Evolutionary conservation across 192 early-diverging fungal species (phyloP).

Genomic region (Gigaspora rosea): DNA sequence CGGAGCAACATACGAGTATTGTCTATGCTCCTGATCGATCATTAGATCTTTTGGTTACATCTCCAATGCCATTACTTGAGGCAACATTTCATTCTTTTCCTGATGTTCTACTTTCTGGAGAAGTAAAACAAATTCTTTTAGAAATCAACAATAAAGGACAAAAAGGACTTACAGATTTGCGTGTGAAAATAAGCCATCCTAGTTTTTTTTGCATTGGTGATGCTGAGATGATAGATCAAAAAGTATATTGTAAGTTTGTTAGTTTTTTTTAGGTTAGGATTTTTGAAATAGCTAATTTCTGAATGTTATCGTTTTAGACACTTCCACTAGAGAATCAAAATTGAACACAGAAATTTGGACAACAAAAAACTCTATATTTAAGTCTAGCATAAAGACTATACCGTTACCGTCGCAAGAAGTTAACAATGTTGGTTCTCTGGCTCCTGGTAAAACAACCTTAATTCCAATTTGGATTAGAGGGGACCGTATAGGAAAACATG

Average conservation of each 20-base stretch:
- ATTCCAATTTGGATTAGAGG: conserved; percentile 91
- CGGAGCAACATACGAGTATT: conserved; percentile 58
- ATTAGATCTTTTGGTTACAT: conserved; percentile 73
- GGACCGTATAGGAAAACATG: conserved; percentile 86
- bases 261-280: neutral
- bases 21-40: conserved; percentile 72
- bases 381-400: conserved; percentile 54
- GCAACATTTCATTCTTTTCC: conserved; percentile 78
- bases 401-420: conserved; percentile 41
- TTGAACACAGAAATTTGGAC: conserved; percentile 29
- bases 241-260: conserved; percentile 41
- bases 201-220: conserved; percentile 79
- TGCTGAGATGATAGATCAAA: conserved; percentile 42
- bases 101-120: conserved; percentile 76
- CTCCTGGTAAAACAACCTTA: conserved; percentile 65
- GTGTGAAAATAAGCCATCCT: conserved; percentile 82
- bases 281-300: neutral
- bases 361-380: conserved; percentile 57
- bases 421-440: conserved; percentile 47
- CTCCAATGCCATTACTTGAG: conserved; percentile 83
- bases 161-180: conserved; percentile 67
- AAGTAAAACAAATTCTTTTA: conserved; percentile 71
- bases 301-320: neutral
- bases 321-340: conserved; percentile 35
- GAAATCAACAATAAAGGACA: conserved; percentile 85